These are phyloP conservation scores for Solanum hybrid DNA, from an alignment of 305 asterid genomes.

Conservation along the genomic window DNA sequence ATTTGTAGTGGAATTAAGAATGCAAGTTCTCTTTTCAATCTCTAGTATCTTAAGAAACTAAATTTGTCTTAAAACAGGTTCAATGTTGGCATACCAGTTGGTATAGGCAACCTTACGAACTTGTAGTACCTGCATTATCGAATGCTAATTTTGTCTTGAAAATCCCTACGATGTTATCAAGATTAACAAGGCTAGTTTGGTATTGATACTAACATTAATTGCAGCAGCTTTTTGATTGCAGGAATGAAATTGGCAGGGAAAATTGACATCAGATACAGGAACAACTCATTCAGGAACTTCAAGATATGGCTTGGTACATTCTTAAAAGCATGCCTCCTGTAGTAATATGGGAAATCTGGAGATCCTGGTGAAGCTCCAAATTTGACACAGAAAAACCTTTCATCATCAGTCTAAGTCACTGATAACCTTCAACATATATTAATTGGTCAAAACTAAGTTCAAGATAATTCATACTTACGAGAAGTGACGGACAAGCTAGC, in stretches of 20 bases:
- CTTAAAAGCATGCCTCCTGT: no score
- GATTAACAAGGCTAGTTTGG: not conserved
- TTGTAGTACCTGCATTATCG: not conserved
- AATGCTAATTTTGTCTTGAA: not conserved
- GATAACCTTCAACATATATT: no score
- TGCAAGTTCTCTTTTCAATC: not conserved
- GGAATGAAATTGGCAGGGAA: no score
- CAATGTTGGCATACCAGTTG: not conserved
- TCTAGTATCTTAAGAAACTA: not conserved
- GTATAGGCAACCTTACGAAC: not conserved
- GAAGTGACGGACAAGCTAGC: not conserved
- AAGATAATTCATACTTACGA: no score
- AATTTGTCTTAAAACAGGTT: not conserved
- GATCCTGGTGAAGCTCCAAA: not conserved
- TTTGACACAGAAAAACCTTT: no score
- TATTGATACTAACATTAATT: no score
- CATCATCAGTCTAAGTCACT: no score
- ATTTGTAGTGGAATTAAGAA: not conserved
- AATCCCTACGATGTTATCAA: not conserved
- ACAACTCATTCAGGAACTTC: no score
- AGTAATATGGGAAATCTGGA: not conserved
- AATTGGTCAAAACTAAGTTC: no score
- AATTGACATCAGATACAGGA: no score
- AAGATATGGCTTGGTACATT: no score
- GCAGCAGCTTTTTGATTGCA: no score